phyloP scores from a whole-genome alignment of 2,329 filamentous ascomycete species.

The Fusarium sp. region DNA sequence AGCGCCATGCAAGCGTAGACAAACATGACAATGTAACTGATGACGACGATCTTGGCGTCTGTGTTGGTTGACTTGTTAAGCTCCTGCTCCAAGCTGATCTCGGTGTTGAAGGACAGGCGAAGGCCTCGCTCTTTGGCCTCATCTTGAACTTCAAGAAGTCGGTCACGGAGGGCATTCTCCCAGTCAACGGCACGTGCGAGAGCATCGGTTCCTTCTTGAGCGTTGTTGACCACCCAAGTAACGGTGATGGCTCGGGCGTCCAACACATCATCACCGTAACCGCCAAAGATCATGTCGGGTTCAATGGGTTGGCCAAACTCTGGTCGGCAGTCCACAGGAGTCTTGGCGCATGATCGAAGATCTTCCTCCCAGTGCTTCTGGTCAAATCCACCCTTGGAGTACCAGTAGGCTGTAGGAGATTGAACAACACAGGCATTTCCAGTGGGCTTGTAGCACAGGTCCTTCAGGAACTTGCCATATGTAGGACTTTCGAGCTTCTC shows the following conservation, averaged over 20 bases:
- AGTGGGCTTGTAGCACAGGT: slow-evolving; percentile 94
- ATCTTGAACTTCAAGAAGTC: slow-evolving; percentile 77
- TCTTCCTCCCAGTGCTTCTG: slow-evolving; percentile 72
- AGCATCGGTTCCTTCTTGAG: slow-evolving; percentile 73
- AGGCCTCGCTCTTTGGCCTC: slow-evolving; percentile 82
- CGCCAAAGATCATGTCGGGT: slow-evolving; percentile 84
- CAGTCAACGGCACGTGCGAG: slow-evolving; percentile 84
- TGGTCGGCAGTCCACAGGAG: slow-evolving; percentile 85
- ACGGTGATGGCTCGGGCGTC: slow-evolving; percentile 82
- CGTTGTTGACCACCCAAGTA: slow-evolving; percentile 95
- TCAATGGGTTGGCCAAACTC: slow-evolving; percentile 89
- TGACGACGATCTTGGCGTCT: slow-evolving; percentile 92
- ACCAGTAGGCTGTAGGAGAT: slow-evolving; percentile 89
- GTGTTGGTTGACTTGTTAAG: slow-evolving; percentile 98
- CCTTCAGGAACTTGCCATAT: slow-evolving; percentile 73
- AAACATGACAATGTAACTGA: slow-evolving; percentile 99
- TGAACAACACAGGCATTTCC: slow-evolving; percentile 91
- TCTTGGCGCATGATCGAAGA: slow-evolving; percentile 75
- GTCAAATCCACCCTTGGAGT: slow-evolving; percentile 58
- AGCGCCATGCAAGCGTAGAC: slow-evolving; percentile 92
- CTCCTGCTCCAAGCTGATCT: slow-evolving; percentile 93
- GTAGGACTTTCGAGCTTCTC: slow-evolving; percentile 73
- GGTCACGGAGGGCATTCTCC: slow-evolving; percentile 78
- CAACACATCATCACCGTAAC: slow-evolving; percentile 72
- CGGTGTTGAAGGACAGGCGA: slow-evolving; percentile 90